These are phyloP conservation scores for Lipomyces mesembrius DNA, from an alignment of 805 yeast species.

Conservation along the genomic window DNA sequence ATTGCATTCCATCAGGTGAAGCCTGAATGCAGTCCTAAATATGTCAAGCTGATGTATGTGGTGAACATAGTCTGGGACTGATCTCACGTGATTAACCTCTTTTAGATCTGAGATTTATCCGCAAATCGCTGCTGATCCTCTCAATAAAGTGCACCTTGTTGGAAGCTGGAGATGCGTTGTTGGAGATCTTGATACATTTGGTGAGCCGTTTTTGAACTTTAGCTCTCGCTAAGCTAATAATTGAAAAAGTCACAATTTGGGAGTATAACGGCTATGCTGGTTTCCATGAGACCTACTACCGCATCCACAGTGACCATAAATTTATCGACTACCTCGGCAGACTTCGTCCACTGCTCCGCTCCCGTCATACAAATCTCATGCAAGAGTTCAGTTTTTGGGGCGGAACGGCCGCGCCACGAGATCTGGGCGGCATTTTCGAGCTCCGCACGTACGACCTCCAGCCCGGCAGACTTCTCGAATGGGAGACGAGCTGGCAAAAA, in stretches of 20 bases:
- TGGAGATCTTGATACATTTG: slow-evolving; percentile 50
- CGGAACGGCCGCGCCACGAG: slow-evolving; percentile 51
- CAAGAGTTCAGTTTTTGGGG: slow-evolving; percentile 55
- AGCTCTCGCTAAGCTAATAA: background rate
- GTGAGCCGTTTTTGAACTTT: background rate
- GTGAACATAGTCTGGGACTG: background rate
- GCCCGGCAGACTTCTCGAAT: slow-evolving; percentile 51
- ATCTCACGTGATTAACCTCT: background rate
- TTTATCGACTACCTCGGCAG: slow-evolving; percentile 43
- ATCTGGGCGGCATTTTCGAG: slow-evolving; percentile 51
- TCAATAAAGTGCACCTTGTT: slow-evolving; percentile 46
- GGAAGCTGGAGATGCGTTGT: slow-evolving; percentile 52
- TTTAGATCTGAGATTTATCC: slow-evolving; percentile 43
- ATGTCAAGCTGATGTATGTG: slow-evolving; percentile 44
- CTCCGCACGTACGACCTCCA: slow-evolving; percentile 48
- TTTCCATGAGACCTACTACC: slow-evolving; percentile 48
- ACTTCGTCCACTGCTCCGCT: slow-evolving; percentile 45
- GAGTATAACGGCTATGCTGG: slow-evolving; percentile 52
- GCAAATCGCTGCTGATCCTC: slow-evolving; percentile 43
- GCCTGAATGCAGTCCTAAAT: slow-evolving; percentile 47
- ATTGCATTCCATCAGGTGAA: slow-evolving; percentile 47
- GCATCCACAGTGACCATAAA: slow-evolving; percentile 43
- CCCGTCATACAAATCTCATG: slow-evolving; percentile 46
- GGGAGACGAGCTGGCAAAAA: slow-evolving; percentile 51
- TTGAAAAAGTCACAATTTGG: slow-evolving; percentile 47